Base-by-base conservation (phyloP, 352 stramenopile genomes). In the Pythium utonaiense region DNA sequence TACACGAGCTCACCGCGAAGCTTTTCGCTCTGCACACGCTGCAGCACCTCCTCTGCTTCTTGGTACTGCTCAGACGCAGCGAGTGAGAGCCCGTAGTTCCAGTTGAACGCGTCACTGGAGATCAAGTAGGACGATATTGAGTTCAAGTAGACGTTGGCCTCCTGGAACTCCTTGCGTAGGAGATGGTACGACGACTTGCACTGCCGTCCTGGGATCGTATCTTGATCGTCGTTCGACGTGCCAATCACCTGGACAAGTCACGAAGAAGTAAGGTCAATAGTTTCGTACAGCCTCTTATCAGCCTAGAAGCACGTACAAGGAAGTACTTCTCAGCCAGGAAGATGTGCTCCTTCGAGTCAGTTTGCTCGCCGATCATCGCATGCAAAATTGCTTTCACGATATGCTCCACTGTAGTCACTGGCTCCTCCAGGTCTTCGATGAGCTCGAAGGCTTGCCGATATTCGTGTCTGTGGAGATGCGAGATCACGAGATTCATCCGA, bases 311-410 rank as follows among this genome's bases (percentile, higher is more conserved):
- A 62, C 70, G 17, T 61, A 81, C 77, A 38, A 86, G 67, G 47
- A 86, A 88, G 34, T 79, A 78, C 53, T 88, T 89, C 48, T 91
- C 82, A 17, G 79, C 78, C 1, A 91, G 63, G 50, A 91, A 91
- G 47, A 86, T 69, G 56, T 91, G 75, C 17, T 91, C 79, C 36
- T 87, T 83, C 21, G 72, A 84, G 50, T 63, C 47, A 7, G 69
- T 83, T 38, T 86, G 68, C 47, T 89, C 77, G 4, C 81, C 78
- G 44, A 86, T 87, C 34, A 75, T 71, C 12, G 64, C 79, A 41
- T 87, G 77, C 8, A 91, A 38, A n/a, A 86, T 74, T 6, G 64
- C 77, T 52, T 89, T 92, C 14, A 88, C 53, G 19, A 80, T 67
- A 16, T 74, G 67, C 34, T 90, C 78, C 1, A 65, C 66, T 3